phyloP scores from a whole-genome alignment of 1,139 yeast genomes.

The Meyerozyma smithsonii region DNA sequence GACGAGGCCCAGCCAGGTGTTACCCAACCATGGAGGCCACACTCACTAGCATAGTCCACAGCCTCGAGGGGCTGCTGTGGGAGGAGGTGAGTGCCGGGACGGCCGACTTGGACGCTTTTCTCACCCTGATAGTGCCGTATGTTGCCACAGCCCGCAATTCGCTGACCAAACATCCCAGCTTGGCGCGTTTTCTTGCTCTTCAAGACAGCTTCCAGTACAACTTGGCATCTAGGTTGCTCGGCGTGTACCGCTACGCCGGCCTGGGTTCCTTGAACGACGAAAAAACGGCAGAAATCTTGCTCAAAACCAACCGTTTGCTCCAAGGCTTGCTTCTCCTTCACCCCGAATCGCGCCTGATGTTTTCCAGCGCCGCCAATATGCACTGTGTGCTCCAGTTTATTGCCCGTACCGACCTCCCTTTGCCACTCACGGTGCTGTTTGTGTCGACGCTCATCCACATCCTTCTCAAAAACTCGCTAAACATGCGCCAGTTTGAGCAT shows the following conservation, averaged over 20 bases:
- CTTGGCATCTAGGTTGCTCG: slow-evolving; percentile 34
- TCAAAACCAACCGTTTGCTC: slow-evolving; percentile 34
- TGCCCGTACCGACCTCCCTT: slow-evolving; percentile 9
- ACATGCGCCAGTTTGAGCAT: slow-evolving; percentile 57
- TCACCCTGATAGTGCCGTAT: slow-evolving; percentile 21
- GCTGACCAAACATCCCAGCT: slow-evolving; percentile 8
- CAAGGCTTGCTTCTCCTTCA: slow-evolving; percentile 66
- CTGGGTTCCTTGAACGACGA: slow-evolving; percentile 1
- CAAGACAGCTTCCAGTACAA: slow-evolving; percentile 53
- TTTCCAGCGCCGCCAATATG: slow-evolving; percentile 33
- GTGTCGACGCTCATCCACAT: slow-evolving; percentile 59
- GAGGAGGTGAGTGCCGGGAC: slow-evolving; percentile 11
- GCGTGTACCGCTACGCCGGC: slow-evolving; percentile 16
- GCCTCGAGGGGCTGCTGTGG: neutral
- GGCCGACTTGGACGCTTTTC: slow-evolving; percentile 14
- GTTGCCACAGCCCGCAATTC: slow-evolving; percentile 15
- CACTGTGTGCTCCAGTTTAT: slow-evolving; percentile 23
- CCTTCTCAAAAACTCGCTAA: slow-evolving; percentile 52
- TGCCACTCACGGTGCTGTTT: slow-evolving; percentile 32
- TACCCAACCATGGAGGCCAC: neutral
- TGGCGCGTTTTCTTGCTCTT: slow-evolving; percentile 38
- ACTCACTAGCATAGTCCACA: neutral
- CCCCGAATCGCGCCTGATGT: slow-evolving; percentile 48
- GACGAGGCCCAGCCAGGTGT: no score
- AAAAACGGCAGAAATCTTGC: slow-evolving; percentile 2